A percentile compares a stretch with the other conserved stretches of the same genome.
phyloP scores from a whole-genome alignment of 225 moss, liverwort and hornwort species.

The Pseudoscleropodium purum region DNA sequence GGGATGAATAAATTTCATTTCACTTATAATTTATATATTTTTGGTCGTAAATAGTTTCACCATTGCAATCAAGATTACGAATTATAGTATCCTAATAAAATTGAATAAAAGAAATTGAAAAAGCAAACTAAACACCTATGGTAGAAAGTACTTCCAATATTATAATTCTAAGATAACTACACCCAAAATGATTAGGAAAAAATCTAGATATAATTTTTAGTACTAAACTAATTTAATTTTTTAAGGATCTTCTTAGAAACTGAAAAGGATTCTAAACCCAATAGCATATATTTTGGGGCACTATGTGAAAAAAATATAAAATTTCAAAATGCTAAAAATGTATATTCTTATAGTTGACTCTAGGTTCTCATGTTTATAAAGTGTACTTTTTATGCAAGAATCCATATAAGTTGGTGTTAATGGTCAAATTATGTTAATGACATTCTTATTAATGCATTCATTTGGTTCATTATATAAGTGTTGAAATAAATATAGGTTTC shows the following conservation, averaged over 20 bases:
- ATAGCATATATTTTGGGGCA: neutral
- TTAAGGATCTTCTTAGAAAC: neutral
- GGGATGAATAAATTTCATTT: neutral
- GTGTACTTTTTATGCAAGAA: neutral
- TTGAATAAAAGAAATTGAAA: neutral
- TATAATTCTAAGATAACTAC: neutral
- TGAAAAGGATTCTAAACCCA: neutral
- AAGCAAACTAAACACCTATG: too few species aligned
- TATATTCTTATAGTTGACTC: neutral
- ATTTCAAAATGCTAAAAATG: neutral
- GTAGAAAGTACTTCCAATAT: neutral
- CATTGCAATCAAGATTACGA: neutral
- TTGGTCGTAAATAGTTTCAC: neutral
- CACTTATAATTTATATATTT: neutral
- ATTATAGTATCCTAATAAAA: neutral
- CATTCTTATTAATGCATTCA: neutral
- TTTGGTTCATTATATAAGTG: neutral
- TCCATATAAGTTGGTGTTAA: neutral
- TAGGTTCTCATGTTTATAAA: neutral
- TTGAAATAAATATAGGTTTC: neutral
- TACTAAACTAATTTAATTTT: neutral
- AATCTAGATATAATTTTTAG: fast-evolving
- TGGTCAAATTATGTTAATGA: neutral
- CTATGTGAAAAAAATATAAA: fast-evolving
- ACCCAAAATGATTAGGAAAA: neutral